A percentile compares a stretch with the other conserved stretches of the same genome.
phyloP scores from a whole-genome alignment of 495 filamentous ascomycete genomes.

The Penicillium steckii region DNA sequence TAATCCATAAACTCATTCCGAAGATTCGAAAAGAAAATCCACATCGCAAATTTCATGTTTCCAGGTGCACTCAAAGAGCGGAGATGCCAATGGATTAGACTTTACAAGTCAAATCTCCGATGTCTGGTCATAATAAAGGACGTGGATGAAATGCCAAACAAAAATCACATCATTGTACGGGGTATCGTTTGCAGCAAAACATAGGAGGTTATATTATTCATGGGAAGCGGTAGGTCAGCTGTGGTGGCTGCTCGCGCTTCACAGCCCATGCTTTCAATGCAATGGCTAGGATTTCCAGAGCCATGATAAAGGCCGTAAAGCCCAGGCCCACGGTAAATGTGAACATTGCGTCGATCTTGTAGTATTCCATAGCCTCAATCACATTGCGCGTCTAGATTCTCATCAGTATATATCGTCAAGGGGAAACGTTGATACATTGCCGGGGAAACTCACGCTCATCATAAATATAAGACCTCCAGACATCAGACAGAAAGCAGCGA shows the following conservation, averaged over 20 bases:
- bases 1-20: conserved; percentile 9
- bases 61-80: background rate
- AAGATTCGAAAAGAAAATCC: background rate
- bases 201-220: conserved; percentile 8
- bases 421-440: background rate
- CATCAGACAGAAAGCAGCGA: conserved; percentile 83
- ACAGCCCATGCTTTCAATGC: conserved; percentile 91
- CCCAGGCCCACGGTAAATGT: conserved; percentile 89
- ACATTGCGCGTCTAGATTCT: conserved; percentile 65
- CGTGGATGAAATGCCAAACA: conserved; percentile 3
- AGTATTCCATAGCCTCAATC: conserved; percentile 71
- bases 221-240: conserved; percentile 23
- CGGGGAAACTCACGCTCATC: conserved; percentile 65
- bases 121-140: too few species aligned
- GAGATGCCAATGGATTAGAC: too few species aligned
- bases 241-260: conserved; percentile 52
- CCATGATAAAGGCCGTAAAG: conserved; percentile 79
- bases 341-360: conserved; percentile 81
- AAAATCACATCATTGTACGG: conserved; percentile 18
- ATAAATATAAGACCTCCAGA: conserved; percentile 91
- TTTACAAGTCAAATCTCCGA: too few species aligned
- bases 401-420: background rate
- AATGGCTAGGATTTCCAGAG: conserved; percentile 72
- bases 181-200: conserved; percentile 23
- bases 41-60: background rate